phyloP scores from a whole-genome alignment of 1,284 basidiomycete genomes.

The Ceratobasidium theobromae region DNA sequence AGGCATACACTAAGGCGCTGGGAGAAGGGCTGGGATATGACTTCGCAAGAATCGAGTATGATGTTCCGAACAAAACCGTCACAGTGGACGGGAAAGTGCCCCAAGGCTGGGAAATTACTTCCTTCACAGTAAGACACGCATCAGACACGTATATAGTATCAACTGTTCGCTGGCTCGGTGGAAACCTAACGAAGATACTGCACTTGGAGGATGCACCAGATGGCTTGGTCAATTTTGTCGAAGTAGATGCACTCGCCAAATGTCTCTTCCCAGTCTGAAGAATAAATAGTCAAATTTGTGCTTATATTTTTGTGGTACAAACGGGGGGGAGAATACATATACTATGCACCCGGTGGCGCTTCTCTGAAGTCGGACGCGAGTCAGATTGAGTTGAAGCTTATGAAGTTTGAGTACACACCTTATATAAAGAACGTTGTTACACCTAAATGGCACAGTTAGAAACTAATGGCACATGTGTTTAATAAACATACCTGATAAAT shows the following conservation, averaged over 20 bases:
- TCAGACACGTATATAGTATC: constrained; percentile 8
- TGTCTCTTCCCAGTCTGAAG: not conserved
- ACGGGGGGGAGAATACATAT: constrained; percentile 6
- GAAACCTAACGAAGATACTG: not conserved
- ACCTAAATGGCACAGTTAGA: constrained; percentile 46
- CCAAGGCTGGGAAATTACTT: constrained; percentile 6
- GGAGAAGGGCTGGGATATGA: constrained; percentile 80
- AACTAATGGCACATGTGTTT: not conserved
- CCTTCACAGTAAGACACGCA: not conserved
- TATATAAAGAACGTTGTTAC: constrained; percentile 93
- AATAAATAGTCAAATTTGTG: not conserved
- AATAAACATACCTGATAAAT: constrained; percentile 79
- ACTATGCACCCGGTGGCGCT: constrained; percentile 33
- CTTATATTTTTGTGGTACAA: constrained; percentile 14
- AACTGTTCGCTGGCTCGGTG: not conserved
- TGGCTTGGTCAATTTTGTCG: constrained; percentile 6
- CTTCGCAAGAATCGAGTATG: constrained; percentile 69
- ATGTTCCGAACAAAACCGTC: constrained; percentile 44
- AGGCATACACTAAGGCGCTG: constrained; percentile 82
- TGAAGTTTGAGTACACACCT: constrained; percentile 40
- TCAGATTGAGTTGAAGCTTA: not conserved
- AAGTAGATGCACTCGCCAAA: constrained; percentile 15
- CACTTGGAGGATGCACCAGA: constrained; percentile 4
- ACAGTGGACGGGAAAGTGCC: constrained; percentile 10
- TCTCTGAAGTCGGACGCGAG: constrained; percentile 32